Evolutionary conservation across 768 basidiomycete species (phyloP).

Genomic region (Lentinula aciculospora): DNA sequence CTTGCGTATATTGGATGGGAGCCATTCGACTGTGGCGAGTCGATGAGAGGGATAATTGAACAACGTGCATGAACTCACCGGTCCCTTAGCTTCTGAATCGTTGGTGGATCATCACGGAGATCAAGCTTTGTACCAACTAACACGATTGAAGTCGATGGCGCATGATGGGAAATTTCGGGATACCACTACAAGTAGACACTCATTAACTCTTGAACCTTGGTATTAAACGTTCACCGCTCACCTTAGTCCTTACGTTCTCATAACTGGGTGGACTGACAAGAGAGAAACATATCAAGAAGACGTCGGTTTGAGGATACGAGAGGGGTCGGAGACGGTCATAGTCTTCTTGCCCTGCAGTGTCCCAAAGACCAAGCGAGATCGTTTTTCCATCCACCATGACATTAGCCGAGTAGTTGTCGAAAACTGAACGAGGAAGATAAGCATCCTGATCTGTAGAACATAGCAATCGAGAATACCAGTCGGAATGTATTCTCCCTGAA

Average conservation of each 20-base stretch:
- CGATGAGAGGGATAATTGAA: slow-evolving; percentile 3
- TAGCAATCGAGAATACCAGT: slow-evolving; percentile 52
- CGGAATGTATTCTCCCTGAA: slow-evolving; percentile 92
- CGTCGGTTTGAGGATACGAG: slow-evolving; percentile 98
- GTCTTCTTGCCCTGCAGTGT: slow-evolving; percentile 99
- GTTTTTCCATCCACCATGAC: slow-evolving; percentile 99
- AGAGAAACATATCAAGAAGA: slow-evolving; percentile 99
- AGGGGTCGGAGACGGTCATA: slow-evolving; percentile 96
- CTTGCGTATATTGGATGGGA: slow-evolving; percentile 90
- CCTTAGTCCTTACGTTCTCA: slow-evolving; percentile 98
- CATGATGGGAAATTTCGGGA: slow-evolving; percentile 97
- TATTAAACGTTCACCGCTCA: slow-evolving; percentile 26
- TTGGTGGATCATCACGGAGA: slow-evolving; percentile 90
- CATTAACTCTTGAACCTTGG: slow-evolving; percentile 10
- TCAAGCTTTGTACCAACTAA: slow-evolving; percentile 97
- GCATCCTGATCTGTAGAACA: slow-evolving; percentile 9
- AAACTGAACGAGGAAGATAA: slow-evolving; percentile 48
- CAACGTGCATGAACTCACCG: slow-evolving; percentile 48
- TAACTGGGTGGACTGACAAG: slow-evolving; percentile 97
- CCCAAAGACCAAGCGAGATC: slow-evolving; percentile 97
- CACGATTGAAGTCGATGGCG: slow-evolving; percentile 88
- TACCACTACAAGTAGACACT: slow-evolving; percentile 61
- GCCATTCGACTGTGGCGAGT: slow-evolving; percentile 71
- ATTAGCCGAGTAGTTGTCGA: slow-evolving; percentile 98
- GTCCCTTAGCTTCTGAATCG: slow-evolving; percentile 89